Conservation (phyloP, 2,329 filamentous ascomycete genomes). For the Neophaeococcomyces mojaviensis region DNA sequence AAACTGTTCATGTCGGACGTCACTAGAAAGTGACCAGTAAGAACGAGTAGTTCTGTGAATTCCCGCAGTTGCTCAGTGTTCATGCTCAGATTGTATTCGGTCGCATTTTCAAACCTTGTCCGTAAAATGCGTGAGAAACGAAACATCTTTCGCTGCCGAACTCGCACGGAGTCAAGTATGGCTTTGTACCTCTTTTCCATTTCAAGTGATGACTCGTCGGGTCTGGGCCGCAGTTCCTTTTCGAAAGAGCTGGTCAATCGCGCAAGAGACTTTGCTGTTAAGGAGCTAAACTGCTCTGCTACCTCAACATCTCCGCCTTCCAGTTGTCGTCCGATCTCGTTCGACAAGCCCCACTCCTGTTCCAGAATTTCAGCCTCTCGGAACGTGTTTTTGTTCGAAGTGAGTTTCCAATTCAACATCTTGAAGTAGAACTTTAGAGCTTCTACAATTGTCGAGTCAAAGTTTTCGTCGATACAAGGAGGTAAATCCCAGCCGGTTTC, state of each 20-base stretch:
- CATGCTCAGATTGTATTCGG: slow-evolving; percentile 83
- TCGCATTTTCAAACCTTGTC: slow-evolving; percentile 92
- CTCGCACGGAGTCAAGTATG: slow-evolving; percentile 88
- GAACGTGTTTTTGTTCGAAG: slow-evolving; percentile 97
- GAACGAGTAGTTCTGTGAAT: slow-evolving; percentile 71
- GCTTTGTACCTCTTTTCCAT: slow-evolving; percentile 98
- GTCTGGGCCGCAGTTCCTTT: slow-evolving; percentile 74
- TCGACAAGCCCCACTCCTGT: slow-evolving; percentile 96
- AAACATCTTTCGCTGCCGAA: slow-evolving; percentile 91
- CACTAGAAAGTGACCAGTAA: slow-evolving; percentile 81
- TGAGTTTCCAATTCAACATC: slow-evolving; percentile 96
- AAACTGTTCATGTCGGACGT: slow-evolving; percentile 58
- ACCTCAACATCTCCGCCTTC: slow-evolving; percentile 92
- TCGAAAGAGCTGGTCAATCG: slow-evolving; percentile 88
- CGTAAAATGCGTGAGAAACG: slow-evolving; percentile 86
- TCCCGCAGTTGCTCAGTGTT: slow-evolving; percentile 61
- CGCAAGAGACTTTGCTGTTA: slow-evolving; percentile 87
- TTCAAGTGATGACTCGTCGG: slow-evolving; percentile 73
- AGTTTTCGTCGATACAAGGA: slow-evolving; percentile 92
- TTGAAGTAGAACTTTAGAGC: slow-evolving; percentile 97
- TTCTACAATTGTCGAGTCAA: slow-evolving; percentile 84
- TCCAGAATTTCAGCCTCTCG: slow-evolving; percentile 96
- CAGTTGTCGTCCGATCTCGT: slow-evolving; percentile 84
- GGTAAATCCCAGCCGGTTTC: slow-evolving; percentile 93
- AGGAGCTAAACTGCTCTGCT: slow-evolving; percentile 85